A percentile compares a stretch with the other conserved stretches of the same genome.
Conservation (phyloP, 2,329 filamentous ascomycete genomes). For the Aspergillus latus region DNA sequence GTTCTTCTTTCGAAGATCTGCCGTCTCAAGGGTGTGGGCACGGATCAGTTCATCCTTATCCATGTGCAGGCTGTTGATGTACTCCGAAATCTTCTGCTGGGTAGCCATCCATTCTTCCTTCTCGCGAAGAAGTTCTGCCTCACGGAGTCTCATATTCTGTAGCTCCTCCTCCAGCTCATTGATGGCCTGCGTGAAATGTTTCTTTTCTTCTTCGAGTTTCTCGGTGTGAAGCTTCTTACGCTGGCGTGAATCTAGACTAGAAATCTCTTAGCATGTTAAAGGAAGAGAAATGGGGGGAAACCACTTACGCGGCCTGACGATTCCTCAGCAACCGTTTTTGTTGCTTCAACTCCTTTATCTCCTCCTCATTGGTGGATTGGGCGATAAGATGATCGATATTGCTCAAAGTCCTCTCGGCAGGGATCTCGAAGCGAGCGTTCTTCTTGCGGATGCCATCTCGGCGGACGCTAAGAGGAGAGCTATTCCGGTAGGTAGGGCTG, state of each 20-base stretch:
- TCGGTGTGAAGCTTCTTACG: constrained; percentile 98
- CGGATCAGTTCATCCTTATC: constrained; percentile 93
- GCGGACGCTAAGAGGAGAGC: constrained; percentile 71
- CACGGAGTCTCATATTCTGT: constrained; percentile 63
- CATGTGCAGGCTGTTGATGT: constrained; percentile 72
- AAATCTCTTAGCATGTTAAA: constrained; percentile 10
- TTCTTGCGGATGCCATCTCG: constrained; percentile 96
- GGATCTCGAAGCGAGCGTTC: constrained; percentile 97
- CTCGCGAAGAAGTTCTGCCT: constrained; percentile 52
- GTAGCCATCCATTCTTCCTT: constrained; percentile 66
- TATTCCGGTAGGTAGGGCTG: constrained; percentile 66
- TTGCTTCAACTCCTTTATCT: constrained; percentile 97
- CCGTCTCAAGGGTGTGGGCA: constrained; percentile 83
- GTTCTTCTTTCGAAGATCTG: constrained; percentile 89
- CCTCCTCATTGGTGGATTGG: constrained; percentile 75
- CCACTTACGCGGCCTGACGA: constrained; percentile 87
- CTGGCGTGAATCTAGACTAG: constrained; percentile 88
- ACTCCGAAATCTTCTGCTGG: constrained; percentile 71
- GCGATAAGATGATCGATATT: constrained; percentile 94
- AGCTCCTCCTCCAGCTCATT: constrained; percentile 76
- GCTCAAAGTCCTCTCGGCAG: constrained; percentile 83
- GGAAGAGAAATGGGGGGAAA: constrained; percentile 21
- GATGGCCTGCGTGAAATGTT: constrained; percentile 77
- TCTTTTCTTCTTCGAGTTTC: constrained; percentile 94
- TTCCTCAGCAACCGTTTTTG: constrained; percentile 94